phyloP scores from a whole-genome alignment of 345 rosid genomes.

The Eucalyptus regnans region DNA sequence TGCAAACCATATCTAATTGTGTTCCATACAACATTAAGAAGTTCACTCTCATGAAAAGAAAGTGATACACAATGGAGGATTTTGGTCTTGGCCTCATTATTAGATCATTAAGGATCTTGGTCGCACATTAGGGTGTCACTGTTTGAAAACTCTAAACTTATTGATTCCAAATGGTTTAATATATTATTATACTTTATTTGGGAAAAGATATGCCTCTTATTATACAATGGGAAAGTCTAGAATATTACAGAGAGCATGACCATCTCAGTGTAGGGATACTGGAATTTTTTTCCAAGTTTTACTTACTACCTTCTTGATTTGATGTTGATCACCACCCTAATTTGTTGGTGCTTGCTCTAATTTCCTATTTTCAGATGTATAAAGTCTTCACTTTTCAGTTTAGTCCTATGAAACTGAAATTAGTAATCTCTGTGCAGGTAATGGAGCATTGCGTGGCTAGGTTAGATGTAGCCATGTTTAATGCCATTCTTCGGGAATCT shows the following conservation, averaged over 20 bases:
- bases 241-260: background rate
- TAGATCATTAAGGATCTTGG: background rate
- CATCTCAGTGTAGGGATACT: background rate
- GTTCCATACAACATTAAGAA: background rate
- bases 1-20: background rate
- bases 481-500: constrained; percentile 91
- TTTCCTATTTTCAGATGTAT: background rate
- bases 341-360: background rate
- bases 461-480: constrained; percentile 93
- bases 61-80: background rate
- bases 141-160: background rate
- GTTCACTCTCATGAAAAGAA: background rate
- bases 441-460: constrained; percentile 95
- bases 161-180: background rate
- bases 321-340: background rate
- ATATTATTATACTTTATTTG: background rate
- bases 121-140: background rate
- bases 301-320: background rate
- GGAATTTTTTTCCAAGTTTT: background rate
- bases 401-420: background rate
- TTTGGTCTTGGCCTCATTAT: background rate
- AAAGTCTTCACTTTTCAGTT: background rate
- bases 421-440: constrained; percentile 24
- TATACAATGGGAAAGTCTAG: background rate
- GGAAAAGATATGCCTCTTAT: background rate